Base-by-base conservation (phyloP, 441 rosid genomes). In the Eutrema salsugineum region DNA sequence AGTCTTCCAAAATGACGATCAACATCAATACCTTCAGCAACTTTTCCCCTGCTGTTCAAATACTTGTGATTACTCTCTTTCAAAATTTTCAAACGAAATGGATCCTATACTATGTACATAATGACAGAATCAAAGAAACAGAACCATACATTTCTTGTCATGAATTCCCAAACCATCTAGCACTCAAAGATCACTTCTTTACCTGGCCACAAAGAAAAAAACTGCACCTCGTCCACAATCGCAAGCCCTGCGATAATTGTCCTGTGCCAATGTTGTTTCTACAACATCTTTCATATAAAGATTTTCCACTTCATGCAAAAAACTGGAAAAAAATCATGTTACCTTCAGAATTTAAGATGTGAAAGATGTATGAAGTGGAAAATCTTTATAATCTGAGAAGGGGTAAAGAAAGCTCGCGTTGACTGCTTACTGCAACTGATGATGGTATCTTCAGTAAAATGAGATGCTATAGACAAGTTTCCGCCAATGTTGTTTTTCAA, bases 1-100 rank as follows among this genome's bases (percentile, higher is more conserved):
- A 92, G 80, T 83, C 98, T 90, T 40, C 98, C 97, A 84, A 92
- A 94, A 71, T 94, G 99, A 27, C 98, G 84, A 86, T 94, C 97
- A 84, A 94, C 92, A 84, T 94, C 99, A 35, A 94, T 94, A 55
- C 99, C 99, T 82, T 94, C 98, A 38, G 98, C 99, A 46, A 90
- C 99, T 74, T 92, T 94, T 43, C 99, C 99, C 89, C 98, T 90
- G 87, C 86, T 79, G 30, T 48, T 55, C 40, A 72, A 50, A 64
- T 43, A 70, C 17, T 11, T 22, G 30, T 48, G 39, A 70, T 57
- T 38, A 39, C 11, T 46, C 49, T n/a, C 50, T 49, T 19, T 53
- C n/a, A 4, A 46, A 50, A 35, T 17, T 44, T 43, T 35, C 46
- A 43, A 33, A 14, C 36, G 42, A 59, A 17, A 46, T 11, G 22